Percentiles rank a stretch among this genome's conserved stretches.
Conservation (phyloP, 73 alveolate genomes). For the Stentor coeruleus region DNA sequence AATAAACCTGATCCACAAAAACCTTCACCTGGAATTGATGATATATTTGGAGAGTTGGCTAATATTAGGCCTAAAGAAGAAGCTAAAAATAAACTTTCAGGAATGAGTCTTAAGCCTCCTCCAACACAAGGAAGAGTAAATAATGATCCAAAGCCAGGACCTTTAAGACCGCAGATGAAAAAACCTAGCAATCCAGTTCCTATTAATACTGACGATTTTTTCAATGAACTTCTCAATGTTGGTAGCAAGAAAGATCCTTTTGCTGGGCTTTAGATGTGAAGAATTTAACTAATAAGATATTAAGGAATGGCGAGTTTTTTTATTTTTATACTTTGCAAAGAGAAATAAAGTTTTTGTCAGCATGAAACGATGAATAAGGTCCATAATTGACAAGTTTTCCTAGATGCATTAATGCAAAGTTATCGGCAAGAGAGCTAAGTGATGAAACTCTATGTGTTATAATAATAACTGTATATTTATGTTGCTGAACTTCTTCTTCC, state of each 20-base stretch:
- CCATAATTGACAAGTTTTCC: not conserved
- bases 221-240: not conserved
- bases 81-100: too few relatives aligned
- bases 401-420: not conserved
- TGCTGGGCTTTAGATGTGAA: slow-evolving; percentile 20
- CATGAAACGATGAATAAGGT: too few relatives aligned
- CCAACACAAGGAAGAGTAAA: too few relatives aligned
- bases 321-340: too few relatives aligned
- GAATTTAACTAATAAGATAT: too few relatives aligned
- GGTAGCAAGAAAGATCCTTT: slow-evolving; percentile 12
- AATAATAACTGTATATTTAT: not conserved
- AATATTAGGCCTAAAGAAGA: too few relatives aligned
- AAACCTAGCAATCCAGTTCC: not conserved
- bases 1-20: too few relatives aligned
- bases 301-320: too few relatives aligned
- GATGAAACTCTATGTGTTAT: not conserved
- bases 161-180: not conserved
- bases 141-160: not conserved
- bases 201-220: not conserved
- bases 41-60: too few relatives aligned
- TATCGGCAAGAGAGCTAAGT: not conserved
- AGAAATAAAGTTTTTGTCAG: too few relatives aligned
- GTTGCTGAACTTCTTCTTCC: slow-evolving; percentile 28
- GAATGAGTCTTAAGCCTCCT: too few relatives aligned
- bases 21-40: not conserved